These are phyloP conservation scores for Craterostigma plantagineum DNA, from an alignment of 257 asterid genomes.

Conservation along the genomic window DNA sequence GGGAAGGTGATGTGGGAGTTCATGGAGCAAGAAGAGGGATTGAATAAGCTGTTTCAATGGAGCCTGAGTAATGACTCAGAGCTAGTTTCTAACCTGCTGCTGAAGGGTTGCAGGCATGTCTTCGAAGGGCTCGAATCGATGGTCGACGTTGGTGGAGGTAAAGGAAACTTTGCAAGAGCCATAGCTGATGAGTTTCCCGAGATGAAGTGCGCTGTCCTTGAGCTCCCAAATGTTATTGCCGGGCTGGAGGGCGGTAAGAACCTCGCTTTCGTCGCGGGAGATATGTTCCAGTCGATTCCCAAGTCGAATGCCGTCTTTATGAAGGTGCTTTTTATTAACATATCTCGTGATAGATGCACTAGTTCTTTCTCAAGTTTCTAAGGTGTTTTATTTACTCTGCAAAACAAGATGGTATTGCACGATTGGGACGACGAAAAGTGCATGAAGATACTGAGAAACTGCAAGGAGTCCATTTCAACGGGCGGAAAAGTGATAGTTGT, in stretches of 20 bases:
- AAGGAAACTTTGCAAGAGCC: background rate
- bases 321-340: background rate
- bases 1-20: background rate
- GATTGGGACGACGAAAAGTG: background rate
- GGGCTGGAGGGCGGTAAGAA: background rate
- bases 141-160: background rate
- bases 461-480: conserved; percentile 2
- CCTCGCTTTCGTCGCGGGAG: background rate
- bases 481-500: background rate
- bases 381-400: background rate
- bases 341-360: too few species aligned
- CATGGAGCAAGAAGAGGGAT: background rate
- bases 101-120: background rate
- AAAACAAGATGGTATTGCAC: background rate
- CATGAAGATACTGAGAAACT: conserved; percentile 3
- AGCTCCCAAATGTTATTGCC: background rate
- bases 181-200: background rate
- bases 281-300: background rate
- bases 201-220: background rate
- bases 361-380: background rate
- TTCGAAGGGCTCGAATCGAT: background rate
- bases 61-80: background rate
- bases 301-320: background rate
- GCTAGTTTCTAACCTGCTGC: background rate
- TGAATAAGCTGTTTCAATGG: background rate